Conservation (phyloP, 352 stramenopile genomes). For the Phytopythium kandeliae region DNA sequence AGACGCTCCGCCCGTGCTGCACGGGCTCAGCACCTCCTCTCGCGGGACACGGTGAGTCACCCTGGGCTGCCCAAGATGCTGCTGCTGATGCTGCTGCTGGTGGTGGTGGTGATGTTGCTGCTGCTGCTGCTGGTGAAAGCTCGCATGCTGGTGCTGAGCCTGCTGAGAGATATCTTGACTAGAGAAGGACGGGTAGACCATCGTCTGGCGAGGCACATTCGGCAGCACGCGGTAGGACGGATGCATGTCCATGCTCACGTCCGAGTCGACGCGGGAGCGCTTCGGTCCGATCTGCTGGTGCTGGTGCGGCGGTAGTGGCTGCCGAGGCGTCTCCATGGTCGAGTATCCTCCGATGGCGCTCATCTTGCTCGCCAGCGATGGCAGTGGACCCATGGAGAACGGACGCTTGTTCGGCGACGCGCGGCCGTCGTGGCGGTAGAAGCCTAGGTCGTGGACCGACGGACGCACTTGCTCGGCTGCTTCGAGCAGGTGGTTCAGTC, state of each 20-base stretch:
- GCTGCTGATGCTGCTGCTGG: no score
- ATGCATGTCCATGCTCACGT: slow-evolving; percentile 25
- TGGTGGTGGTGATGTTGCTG: no score
- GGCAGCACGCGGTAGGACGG: slow-evolving; percentile 22
- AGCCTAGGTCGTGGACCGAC: slow-evolving; percentile 13
- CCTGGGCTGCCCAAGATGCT: slow-evolving; percentile 5
- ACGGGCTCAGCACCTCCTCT: slow-evolving; percentile 14
- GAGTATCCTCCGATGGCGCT: slow-evolving; percentile 32
- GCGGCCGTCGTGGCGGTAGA: not conserved
- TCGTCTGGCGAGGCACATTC: slow-evolving; percentile 21
- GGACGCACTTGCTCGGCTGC: slow-evolving; percentile 42
- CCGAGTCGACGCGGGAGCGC: slow-evolving; percentile 25
- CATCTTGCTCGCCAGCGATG: slow-evolving; percentile 29
- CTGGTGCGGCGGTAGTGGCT: not conserved
- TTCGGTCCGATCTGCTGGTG: slow-evolving; percentile 15
- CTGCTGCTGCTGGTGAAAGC: slow-evolving; percentile 10
- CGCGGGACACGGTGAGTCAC: slow-evolving; percentile 4
- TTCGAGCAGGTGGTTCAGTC: slow-evolving; percentile 52
- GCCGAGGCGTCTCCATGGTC: slow-evolving; percentile 8
- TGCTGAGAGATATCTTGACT: slow-evolving; percentile 1
- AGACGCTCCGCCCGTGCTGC: slow-evolving; percentile 13
- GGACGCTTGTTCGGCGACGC: slow-evolving; percentile 8
- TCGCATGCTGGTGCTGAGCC: not conserved
- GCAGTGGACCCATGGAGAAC: slow-evolving; percentile 16
- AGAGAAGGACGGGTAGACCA: slow-evolving; percentile 19